Evolutionary conservation across 371 early-diverging fungal genomes (phyloP).

Genomic region (Mortierella sp.): DNA sequence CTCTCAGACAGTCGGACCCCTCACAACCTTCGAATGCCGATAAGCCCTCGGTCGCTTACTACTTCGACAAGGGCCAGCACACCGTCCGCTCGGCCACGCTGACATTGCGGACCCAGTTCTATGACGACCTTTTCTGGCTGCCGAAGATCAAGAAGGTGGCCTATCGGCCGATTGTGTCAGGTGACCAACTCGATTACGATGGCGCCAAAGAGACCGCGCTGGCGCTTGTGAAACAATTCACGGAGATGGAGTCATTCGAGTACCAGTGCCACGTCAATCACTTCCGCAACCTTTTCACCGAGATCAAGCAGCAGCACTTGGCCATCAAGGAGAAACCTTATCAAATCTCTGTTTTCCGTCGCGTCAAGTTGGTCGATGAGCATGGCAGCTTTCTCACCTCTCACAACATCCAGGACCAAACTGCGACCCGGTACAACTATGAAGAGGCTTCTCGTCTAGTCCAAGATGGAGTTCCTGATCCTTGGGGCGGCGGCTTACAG

Average conservation of each 20-base stretch:
- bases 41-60: neutral
- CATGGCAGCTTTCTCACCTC: neutral
- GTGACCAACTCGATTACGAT: neutral
- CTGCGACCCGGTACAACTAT: neutral
- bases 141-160: constrained; percentile 3
- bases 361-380: neutral
- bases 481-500: neutral
- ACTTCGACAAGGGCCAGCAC: neutral
- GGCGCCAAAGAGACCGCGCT: neutral
- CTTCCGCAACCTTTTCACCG: neutral
- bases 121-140: neutral
- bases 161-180: neutral
- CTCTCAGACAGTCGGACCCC: neutral
- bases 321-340: neutral
- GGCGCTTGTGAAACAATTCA: neutral
- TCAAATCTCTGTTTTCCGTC: neutral
- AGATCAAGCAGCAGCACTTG: neutral
- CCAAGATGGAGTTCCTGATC: neutral
- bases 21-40: neutral
- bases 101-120: neutral
- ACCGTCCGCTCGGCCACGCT: neutral
- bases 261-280: neutral
- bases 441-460: neutral
- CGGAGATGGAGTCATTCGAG: neutral
- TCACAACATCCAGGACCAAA: neutral